phyloP scores from a whole-genome alignment of 768 basidiomycete species.

The Suillus subalutaceus region DNA sequence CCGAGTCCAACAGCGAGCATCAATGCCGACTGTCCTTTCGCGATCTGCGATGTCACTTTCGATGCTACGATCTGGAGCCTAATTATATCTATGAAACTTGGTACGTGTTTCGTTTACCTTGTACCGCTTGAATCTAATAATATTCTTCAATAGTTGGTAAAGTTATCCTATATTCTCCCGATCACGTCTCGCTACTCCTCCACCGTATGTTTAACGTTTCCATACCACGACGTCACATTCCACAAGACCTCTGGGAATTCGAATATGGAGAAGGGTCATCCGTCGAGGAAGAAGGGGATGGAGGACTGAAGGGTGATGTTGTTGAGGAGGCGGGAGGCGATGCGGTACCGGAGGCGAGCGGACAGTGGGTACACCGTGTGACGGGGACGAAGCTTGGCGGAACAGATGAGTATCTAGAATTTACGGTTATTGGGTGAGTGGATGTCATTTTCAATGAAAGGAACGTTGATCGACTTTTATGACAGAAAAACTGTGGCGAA shows the following conservation, averaged over 20 bases:
- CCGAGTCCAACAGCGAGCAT: conserved; percentile 64
- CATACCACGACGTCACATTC: conserved; percentile 91
- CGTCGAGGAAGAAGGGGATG: conserved; percentile 9
- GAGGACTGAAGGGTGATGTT: conserved; percentile 17
- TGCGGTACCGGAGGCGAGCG: conserved; percentile 50
- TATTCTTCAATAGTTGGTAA: conserved; percentile 62
- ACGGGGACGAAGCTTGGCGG: conserved; percentile 76
- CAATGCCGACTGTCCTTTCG: conserved; percentile 83
- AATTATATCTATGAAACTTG: conserved; percentile 74
- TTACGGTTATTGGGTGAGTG: conserved; percentile 87
- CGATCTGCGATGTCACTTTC: conserved; percentile 73
- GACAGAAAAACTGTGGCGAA: conserved; percentile 84
- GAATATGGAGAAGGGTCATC: conserved; percentile 56
- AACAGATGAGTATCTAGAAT: conserved; percentile 65
- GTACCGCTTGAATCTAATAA: neutral
- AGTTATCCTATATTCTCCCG: conserved; percentile 87
- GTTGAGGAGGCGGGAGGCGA: conserved; percentile 18
- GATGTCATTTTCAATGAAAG: conserved; percentile 11
- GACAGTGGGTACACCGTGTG: conserved; percentile 77
- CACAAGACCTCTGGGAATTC: conserved; percentile 78
- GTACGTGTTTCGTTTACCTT: conserved; percentile 38
- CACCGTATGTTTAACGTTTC: conserved; percentile 95
- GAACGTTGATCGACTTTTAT: conserved; percentile 14
- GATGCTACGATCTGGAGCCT: conserved; percentile 92
- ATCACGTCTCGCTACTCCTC: conserved; percentile 88